phyloP scores from a whole-genome alignment of 1,139 yeast genomes.

The Candida albicans region DNA sequence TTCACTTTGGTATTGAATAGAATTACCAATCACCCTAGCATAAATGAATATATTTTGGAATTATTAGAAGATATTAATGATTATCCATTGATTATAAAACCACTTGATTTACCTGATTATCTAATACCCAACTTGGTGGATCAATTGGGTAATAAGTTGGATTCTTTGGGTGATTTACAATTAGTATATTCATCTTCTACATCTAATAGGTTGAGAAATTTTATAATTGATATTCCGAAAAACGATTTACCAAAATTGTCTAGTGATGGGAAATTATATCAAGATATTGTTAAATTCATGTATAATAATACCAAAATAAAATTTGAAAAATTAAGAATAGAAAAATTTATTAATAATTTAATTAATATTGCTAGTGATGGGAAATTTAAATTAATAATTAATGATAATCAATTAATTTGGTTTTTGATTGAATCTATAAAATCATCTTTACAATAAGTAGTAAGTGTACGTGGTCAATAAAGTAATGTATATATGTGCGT shows the following conservation, averaged over 20 bases:
- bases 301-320: conserved; percentile 20
- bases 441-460: neutral
- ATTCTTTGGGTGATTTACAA: conserved; percentile 18
- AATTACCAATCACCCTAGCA: conserved; percentile 5
- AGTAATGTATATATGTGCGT: neutral
- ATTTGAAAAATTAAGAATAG: conserved; percentile 22
- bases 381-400: conserved; percentile 11
- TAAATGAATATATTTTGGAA: conserved; percentile 10
- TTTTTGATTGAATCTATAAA: conserved; percentile 12
- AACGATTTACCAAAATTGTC: conserved; percentile 19
- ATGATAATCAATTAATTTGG: conserved; percentile 11
- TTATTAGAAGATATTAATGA: conserved; percentile 15
- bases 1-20: conserved; percentile 10
- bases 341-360: conserved; percentile 21
- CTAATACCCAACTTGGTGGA: conserved; percentile 16
- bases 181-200: conserved; percentile 13
- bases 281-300: conserved; percentile 18
- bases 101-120: conserved; percentile 9
- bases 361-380: conserved; percentile 16
- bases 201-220: conserved; percentile 20
- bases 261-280: conserved; percentile 9
- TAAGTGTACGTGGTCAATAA: neutral
- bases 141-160: conserved; percentile 10
- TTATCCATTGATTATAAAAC: conserved; percentile 17
- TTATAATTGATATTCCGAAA: conserved; percentile 25